Base-by-base conservation (phyloP, 305 asterid species). In the Solanum hybrid region DNA sequence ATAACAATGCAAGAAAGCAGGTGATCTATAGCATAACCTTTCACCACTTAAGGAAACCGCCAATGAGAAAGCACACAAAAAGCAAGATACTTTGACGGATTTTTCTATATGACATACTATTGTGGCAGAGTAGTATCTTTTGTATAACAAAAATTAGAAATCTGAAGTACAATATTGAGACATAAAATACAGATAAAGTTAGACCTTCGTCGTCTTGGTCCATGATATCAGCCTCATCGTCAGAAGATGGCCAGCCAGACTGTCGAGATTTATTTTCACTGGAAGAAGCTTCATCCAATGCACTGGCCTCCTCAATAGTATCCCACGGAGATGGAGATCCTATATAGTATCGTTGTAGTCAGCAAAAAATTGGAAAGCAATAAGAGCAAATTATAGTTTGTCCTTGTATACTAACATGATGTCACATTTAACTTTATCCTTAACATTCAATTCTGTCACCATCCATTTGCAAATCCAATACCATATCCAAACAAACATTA, bases 121-220 rank as follows among this genome's bases (percentile, higher is more conserved):
- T 26, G 73, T 83, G 31, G 27, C 37, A 5, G 38, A 41, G 34
- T 5, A 39, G 72, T 27, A 39, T 36, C 34, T 20, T 10, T 11
- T 38, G 17, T 38, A 36, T 76, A 73, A 41, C 24, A 29, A 33
- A 82, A 26, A 87, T 26, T 14, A 87, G 88, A 72, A 29, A 89
- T 82, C 12, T 61, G 70, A 84, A 10, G 20, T n/a, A 26, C 33
- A 90, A 36, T 39, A 90, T 36, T 83, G 84, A 78, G 88, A 57
- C 6, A 81, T 34, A 82, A 4, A 6, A 89, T 73, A 91, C 85
- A 61, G 26, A 41, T 61, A 17, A 82, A 70, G 39, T 37, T 68
- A 51, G 27, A 92, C 96, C 96, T 92, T 93, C 94, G 73, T 86
- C 95, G 89, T 92, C 97, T 87, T 95, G 93, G 31, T 93, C 94